Evolutionary conservation across 139 green algal species (phyloP), one percentile per base, ranked within the genome.

Genomic region (Limnomonas spitsbergensis): DNA sequence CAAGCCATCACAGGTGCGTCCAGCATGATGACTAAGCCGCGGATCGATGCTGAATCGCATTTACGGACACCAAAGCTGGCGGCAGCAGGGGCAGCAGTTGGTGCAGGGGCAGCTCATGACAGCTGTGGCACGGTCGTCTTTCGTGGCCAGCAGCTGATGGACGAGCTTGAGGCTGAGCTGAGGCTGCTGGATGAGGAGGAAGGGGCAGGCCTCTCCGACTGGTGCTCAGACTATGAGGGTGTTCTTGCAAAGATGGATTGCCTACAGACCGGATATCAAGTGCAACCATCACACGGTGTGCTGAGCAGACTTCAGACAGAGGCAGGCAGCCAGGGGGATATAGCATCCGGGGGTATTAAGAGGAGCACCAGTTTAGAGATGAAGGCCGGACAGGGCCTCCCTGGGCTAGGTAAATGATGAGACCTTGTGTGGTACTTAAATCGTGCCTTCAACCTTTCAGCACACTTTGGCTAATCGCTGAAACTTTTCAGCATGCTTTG

Each of bases 131-230:
- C n/a, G n/a, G n/a, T n/a, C n/a, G n/a, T n/a, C n/a, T n/a, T 56
- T 9, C 42, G 6, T 6, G 56, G 56, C 29, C 56, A 70, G 29
- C 56, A 70, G 36, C 67, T 74, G 35, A 26, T 74, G 67, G 67
- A 74, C 20, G 67, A 74, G 67, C 67, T 74, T 4, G 67, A 74
- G 36, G 29, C 20, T 39, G 67, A 74, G 67, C 67, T 74, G 3
- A 6, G 4, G 67, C 24, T 24, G 40, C 7, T 74, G 4, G 32
- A 74, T 20, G 67, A 74, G 56, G 56, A 34, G 6, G 56, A 24
- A 37, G 56, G 9, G 27, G 29, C 4, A 7, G 56, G 29, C 4
- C 4, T 70, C 7, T 38, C 27, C 9, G 27, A 4, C 29, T 70
- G 56, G 56, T 70, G 9, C 29, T 7, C 56, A 35, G 56, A 70